Evolutionary conservation across 129 eudicot genomes (phyloP), one percentile per base, ranked within the genome.

Genomic region (Artemisia annua): DNA sequence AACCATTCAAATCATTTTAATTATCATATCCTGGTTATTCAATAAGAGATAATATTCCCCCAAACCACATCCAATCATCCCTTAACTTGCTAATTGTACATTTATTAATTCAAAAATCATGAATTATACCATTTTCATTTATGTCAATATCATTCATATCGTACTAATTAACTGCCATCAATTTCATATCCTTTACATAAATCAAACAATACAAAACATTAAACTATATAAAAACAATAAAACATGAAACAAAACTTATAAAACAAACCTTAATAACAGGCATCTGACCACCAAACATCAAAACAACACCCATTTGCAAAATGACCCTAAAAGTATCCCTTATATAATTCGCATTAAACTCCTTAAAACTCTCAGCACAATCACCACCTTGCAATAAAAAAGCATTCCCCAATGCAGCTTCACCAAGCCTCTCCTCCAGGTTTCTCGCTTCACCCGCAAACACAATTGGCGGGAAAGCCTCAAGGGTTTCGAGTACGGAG

Each of bases 321-420:
- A 92, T 83, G 30, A 92, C 83, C 48, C 94, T 79, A 60, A 92
- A 92, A 3, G 97, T 92, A 68, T 92, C 94, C 51, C 97, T 77
- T 48, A 92, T 92, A 46, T 92, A 84, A 78, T 92, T 92, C 3
- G 96, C 97, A 85, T 85, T 86, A 26, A 92, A 92, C 83, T 92
- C 97, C 78, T 92, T 91, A 64, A 91, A 91, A 48, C 96, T 91
- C 89, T 91, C 96, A 15, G 97, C 97, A 66, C 97, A 91, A 80
- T 91, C 97, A 8, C 97, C 96, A 0, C 97, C 97, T 49, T 89
- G 96, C 9, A 92, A 76, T 66, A 92, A 73, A 67, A 92, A 92
- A 4, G 97, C 97, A 54, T 85, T 86, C 28, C 97, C 96, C 84
- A 89, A 67, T 9, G 97, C 96, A 2, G 96, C 97, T 61, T 92